Evolutionary conservation across 2,329 filamentous ascomycete species (phyloP).

Genomic region (Diaporthe velutina): DNA sequence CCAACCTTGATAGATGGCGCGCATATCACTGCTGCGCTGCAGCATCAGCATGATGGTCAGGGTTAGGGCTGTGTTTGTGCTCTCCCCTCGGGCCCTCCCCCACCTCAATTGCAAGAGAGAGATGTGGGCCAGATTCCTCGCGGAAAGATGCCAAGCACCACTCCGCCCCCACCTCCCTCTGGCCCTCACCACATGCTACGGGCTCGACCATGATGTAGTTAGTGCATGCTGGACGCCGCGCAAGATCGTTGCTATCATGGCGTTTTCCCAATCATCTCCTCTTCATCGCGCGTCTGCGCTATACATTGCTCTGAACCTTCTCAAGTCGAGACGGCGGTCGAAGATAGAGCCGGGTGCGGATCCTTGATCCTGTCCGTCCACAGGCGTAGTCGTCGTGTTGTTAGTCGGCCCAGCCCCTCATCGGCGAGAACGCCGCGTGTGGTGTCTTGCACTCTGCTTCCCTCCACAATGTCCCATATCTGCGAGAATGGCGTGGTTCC

Average conservation of each 20-base stretch:
- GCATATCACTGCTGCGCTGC: not conserved
- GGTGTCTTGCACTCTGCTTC: not conserved
- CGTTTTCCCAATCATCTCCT: not conserved
- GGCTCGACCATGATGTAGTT: too few species aligned
- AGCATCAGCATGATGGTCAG: not conserved
- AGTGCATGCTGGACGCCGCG: not conserved
- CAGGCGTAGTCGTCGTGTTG: not conserved
- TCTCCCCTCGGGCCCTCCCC: not conserved
- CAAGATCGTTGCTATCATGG: not conserved
- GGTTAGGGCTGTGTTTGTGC: not conserved
- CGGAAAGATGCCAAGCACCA: not conserved
- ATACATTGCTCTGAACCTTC: not conserved
- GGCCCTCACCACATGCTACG: not conserved
- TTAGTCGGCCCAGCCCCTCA: not conserved
- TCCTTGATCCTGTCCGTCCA: not conserved
- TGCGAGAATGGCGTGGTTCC: not conserved
- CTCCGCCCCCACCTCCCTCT: not conserved
- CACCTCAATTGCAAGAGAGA: not conserved
- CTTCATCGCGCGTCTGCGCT: not conserved
- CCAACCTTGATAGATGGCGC: not conserved
- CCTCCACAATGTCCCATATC: not conserved
- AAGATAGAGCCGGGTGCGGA: not conserved
- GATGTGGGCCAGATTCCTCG: not conserved
- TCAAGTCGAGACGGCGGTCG: not conserved
- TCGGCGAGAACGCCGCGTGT: constrained; percentile 6